Base-by-base conservation (phyloP, 257 asterid species). In the Fraxinus excelsior region DNA sequence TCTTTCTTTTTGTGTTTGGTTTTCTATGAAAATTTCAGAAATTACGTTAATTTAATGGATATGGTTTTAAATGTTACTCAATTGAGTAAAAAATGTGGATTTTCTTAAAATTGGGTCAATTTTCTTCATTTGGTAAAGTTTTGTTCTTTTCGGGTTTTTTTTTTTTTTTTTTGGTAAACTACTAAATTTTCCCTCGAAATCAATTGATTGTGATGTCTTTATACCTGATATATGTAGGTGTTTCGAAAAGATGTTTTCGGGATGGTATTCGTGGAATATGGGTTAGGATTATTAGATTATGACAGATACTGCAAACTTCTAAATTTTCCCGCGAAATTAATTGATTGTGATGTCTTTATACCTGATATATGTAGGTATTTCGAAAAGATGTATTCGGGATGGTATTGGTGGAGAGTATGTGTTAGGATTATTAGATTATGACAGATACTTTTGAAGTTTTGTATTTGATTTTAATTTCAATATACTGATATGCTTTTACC, bases 91-190 rank as follows among this genome's bases (percentile, higher is more conserved):
- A 71, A 40, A 56, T 56, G 70, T 58, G 35, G 73, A 8, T 25
- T 72, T 76, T 53, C 11, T 28, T 68, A 21, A 21, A 38, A 40
- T 58, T 68, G 11, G 70, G 67, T n/a, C 44, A 65, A 13, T 72
- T 75, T 79, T 70, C 7, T 74, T 46, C 32, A 14, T 26, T 65
- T 65, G 37, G 76, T 74, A 32, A 35, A 38, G 49, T 66, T 26
- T 11, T 8, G 18, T 60, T 13, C 32, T 60, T 60, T 4, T 25
- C 67, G 4, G 26, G 25, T 38, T 14, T 21, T 65, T 65, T 25
- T 11, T 2, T 34, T 4, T 2, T 42, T 44, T 2, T 44, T 44
- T 12, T 2, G 13, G 12, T 4, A 3, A 12, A 42, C 19, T 3
- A 9, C 3, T 12, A 0, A 1, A 7, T 21, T 2, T 7, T 4